Conservation (phyloP, 768 basidiomycete species). For the Cantharellus cinnabarinus region DNA sequence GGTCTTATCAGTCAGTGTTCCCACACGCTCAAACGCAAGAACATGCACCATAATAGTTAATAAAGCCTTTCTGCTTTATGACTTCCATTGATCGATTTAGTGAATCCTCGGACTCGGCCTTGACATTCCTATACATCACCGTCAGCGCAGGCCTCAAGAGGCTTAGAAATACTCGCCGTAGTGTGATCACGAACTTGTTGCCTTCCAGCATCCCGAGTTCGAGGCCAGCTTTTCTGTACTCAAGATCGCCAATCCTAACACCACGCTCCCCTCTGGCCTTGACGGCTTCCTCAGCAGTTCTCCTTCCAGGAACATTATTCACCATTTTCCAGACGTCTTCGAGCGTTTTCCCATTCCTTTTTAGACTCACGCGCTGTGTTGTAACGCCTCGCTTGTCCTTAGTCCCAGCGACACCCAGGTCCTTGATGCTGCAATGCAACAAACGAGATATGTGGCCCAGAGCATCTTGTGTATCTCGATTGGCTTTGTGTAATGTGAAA, state of each 20-base stretch:
- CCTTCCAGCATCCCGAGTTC: slow-evolving; percentile 95
- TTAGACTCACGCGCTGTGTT: slow-evolving; percentile 71
- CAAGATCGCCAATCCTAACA: slow-evolving; percentile 69
- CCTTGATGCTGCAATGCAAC: slow-evolving; percentile 57
- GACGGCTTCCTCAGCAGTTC: slow-evolving; percentile 35
- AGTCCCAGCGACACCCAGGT: slow-evolving; percentile 81
- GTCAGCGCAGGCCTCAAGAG: background rate
- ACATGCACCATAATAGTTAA: slow-evolving; percentile 85
- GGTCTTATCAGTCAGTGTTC: background rate
- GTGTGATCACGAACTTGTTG: slow-evolving; percentile 84
- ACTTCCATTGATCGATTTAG: slow-evolving; percentile 58
- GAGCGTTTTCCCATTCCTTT: slow-evolving; percentile 52
- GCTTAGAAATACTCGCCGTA: slow-evolving; percentile 38
- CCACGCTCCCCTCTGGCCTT: slow-evolving; percentile 73
- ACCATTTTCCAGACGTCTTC: slow-evolving; percentile 70
- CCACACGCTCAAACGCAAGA: background rate
- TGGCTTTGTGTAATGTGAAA: slow-evolving; percentile 92
- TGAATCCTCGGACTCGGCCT: slow-evolving; percentile 48
- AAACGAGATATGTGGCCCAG: slow-evolving; percentile 58
- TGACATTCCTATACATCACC: slow-evolving; percentile 43
- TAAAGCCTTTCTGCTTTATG: slow-evolving; percentile 72
- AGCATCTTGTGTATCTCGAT: slow-evolving; percentile 92
- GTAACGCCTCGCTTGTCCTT: slow-evolving; percentile 98
- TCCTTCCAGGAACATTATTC: slow-evolving; percentile 43
- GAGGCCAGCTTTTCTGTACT: slow-evolving; percentile 59